Percentiles rank a stretch among this genome's conserved stretches.
Conservation (phyloP, 2,329 filamentous ascomycete species). For the Coniochaeta pulveracea region DNA sequence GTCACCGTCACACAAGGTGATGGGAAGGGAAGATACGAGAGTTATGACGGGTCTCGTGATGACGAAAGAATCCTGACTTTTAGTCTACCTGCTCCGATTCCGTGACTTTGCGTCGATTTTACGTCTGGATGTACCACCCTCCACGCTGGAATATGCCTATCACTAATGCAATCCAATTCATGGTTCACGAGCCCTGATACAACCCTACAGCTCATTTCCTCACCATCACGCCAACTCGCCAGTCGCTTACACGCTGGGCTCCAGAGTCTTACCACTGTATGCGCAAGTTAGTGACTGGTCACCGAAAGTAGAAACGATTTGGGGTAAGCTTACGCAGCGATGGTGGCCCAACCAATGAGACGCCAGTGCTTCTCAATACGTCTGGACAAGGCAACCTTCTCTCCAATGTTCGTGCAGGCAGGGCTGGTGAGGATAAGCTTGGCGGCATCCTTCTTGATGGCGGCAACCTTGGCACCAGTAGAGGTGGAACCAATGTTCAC, state of each 20-base stretch:
- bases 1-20: too few relatives aligned
- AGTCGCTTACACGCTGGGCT: slow-evolving; percentile 38
- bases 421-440: slow-evolving; percentile 88
- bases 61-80: too few relatives aligned
- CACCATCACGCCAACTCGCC: slow-evolving; percentile 5
- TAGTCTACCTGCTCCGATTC: slow-evolving; percentile 6
- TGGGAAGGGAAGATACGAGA: too few relatives aligned
- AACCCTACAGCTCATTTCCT: slow-evolving; percentile 1
- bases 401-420: slow-evolving; percentile 91
- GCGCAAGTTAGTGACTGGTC: slow-evolving; percentile 12
- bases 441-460: slow-evolving; percentile 94
- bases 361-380: slow-evolving; percentile 99
- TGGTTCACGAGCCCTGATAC: not conserved
- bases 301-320: not conserved
- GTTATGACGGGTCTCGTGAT: too few relatives aligned
- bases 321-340: slow-evolving; percentile 47
- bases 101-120: not conserved
- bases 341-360: slow-evolving; percentile 83
- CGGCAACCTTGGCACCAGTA: slow-evolving; percentile 92
- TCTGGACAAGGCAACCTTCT: slow-evolving; percentile 93
- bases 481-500: slow-evolving; percentile 98
- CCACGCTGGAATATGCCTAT: not conserved
- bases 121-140: not conserved
- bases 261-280: slow-evolving; percentile 40
- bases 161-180: not conserved